A percentile compares a stretch with the other conserved stretches of the same genome.
phyloP scores from a whole-genome alignment of 441 rosid genomes.

The Mallotus repandus region DNA sequence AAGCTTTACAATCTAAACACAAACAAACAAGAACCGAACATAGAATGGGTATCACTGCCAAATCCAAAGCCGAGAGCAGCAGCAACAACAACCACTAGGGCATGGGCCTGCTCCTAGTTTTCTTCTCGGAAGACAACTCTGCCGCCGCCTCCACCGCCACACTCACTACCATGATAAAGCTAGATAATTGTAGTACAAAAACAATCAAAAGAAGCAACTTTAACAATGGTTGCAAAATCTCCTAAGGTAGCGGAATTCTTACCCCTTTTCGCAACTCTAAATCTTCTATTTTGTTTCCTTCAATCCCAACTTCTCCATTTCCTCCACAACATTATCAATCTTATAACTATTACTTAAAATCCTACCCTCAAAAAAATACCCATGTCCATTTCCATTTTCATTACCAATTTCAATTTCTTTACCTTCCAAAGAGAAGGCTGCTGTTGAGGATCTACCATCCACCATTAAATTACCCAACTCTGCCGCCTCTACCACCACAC shows the following conservation, averaged over 20 bases:
- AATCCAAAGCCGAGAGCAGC: slow-evolving; percentile 20
- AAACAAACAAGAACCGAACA: too few species aligned
- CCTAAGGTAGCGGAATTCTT: slow-evolving; percentile 91
- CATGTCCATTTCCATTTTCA: too few species aligned
- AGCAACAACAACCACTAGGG: slow-evolving; percentile 35
- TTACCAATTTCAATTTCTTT: too few species aligned
- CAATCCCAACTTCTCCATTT: slow-evolving; percentile 39
- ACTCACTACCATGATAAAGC: too few species aligned
- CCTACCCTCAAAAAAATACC: too few species aligned
- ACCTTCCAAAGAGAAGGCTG: too few species aligned
- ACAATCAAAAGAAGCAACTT: too few species aligned
- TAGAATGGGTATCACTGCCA: slow-evolving; percentile 27
- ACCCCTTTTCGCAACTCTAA: slow-evolving; percentile 40
- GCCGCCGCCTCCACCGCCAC: not conserved
- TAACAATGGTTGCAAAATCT: slow-evolving; percentile 68
- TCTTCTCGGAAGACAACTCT: slow-evolving; percentile 59
- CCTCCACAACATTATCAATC: slow-evolving; percentile 35
- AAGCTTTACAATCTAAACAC: too few species aligned
- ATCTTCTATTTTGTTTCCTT: slow-evolving; percentile 26
- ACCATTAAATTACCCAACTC: too few species aligned
- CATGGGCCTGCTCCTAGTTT: slow-evolving; percentile 68
- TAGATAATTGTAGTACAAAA: too few species aligned
- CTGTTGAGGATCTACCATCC: too few species aligned
- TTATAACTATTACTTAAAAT: not conserved
- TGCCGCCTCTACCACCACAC: too few species aligned